A percentile compares a stretch with the other conserved stretches of the same genome.
These are phyloP conservation scores for Sporothrix brasiliensis DNA, from an alignment of 2,329 filamentous ascomycete genomes.

Conservation along the genomic window DNA sequence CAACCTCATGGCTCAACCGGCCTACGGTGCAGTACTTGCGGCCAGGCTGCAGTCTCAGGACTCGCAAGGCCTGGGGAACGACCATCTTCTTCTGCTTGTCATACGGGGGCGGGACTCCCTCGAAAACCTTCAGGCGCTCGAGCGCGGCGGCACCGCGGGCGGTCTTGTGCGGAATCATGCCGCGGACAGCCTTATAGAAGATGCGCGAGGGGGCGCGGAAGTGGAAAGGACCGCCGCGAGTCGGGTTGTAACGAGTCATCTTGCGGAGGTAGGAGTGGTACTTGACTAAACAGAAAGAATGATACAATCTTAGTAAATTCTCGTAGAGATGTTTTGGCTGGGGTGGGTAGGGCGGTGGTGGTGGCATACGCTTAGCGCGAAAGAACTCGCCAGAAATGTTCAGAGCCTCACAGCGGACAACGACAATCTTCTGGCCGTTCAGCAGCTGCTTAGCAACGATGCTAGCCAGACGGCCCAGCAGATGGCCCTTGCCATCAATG, in stretches of 20 bases:
- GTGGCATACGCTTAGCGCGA: constrained; percentile 96
- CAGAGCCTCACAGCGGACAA: constrained; percentile 97
- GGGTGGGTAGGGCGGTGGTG: constrained; percentile 23
- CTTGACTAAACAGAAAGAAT: constrained; percentile 72
- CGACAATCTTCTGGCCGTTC: constrained; percentile 98
- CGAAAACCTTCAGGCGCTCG: constrained; percentile 99
- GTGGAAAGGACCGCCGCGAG: constrained; percentile 99
- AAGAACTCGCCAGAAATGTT: constrained; percentile 99
- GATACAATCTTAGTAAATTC: not conserved
- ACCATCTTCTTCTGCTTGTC: constrained; percentile 99
- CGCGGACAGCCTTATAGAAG: constrained; percentile 99
- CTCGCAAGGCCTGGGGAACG: constrained; percentile 95
- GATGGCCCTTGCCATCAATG: constrained; percentile 99
- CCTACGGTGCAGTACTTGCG: constrained; percentile 99
- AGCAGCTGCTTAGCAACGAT: constrained; percentile 99
- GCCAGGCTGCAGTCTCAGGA: constrained; percentile 95
- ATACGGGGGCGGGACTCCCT: constrained; percentile 98
- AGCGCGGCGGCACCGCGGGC: constrained; percentile 93
- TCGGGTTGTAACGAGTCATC: constrained; percentile 99
- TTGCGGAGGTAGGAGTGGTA: constrained; percentile 99
- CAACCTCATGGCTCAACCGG: constrained; percentile 96
- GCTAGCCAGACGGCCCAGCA: constrained; percentile 97
- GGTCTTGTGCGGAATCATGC: constrained; percentile 99
- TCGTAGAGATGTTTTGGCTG: not conserved
- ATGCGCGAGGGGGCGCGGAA: constrained; percentile 99